Evolutionary conservation across 805 yeast genomes (phyloP), one percentile per base, ranked within the genome.

Genomic region (Zygosaccharomyces bisporus): DNA sequence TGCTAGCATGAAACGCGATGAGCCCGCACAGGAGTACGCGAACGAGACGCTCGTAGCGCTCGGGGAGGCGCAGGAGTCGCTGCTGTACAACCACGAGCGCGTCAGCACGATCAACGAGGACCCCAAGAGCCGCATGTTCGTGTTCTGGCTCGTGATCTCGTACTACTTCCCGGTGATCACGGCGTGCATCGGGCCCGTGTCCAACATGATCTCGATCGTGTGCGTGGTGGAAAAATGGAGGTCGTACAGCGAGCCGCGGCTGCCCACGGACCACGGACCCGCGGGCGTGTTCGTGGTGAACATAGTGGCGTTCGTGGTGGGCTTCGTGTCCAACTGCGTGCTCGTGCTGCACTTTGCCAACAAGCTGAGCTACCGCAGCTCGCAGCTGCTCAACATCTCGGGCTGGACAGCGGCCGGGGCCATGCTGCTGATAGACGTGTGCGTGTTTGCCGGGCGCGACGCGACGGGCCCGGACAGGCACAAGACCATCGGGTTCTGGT

Each of bases 171-270:
- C 96, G 0, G 72, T 87, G 19, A 59, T 83, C 6, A 80, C 90
- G 1, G 88, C 91, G 4, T 84, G 91, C 52, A 55, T 81, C 29
- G 95, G 93, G 0, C 95, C 95, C 0, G 54, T 87, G 20, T 81
- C 91, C 5, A 86, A 86, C 53, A 75, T 85, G 72, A 73, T 80
- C 33, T 83, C 91, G 0, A 69, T 85, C 4, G 80, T 84, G 1
- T 86, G 90, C 4, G 71, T 86, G 12, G 79, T 81, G 0, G 81
- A 83, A 45, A 71, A 74, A 38, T 87, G 96, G 96, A 61, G 82
- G 41, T n/a, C 35, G 6, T 31, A 37, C 3, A 27, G 21, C n/a
- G 50, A 43, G 13, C 13, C 16, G 4, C 3, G 3, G 32, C 25
- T 14, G 6, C 32, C 6, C n/a, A 16, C 18, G 6, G 51, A 24